A percentile compares a stretch with the other conserved stretches of the same genome.
Conservation (phyloP, 202 grass and related monocot species). For the Dendrocalamus latiflorus region DNA sequence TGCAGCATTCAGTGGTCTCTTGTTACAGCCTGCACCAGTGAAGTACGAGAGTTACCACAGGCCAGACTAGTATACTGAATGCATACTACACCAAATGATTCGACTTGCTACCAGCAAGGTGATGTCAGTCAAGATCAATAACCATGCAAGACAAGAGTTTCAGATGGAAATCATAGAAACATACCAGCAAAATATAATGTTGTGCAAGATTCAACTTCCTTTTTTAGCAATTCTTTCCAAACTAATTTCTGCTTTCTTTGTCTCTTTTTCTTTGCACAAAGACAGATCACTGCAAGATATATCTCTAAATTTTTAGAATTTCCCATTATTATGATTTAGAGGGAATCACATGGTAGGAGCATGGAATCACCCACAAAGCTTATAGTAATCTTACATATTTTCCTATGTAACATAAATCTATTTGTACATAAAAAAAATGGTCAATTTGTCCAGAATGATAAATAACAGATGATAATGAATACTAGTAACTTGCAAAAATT, state of each 20-base stretch:
- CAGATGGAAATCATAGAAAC: conserved; percentile 13
- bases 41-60: conserved; percentile 37
- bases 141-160: conserved; percentile 7
- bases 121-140: neutral
- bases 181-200: neutral
- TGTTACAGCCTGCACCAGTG: conserved; percentile 46
- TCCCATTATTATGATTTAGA: neutral
- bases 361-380: conserved; percentile 10
- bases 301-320: neutral
- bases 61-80: conserved; percentile 36
- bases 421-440: no score
- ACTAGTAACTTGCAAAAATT: no score
- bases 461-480: no score
- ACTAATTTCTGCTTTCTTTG: neutral
- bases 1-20: conserved; percentile 45
- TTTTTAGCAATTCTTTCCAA: neutral
- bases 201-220: neutral
- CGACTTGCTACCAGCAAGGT: neutral
- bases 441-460: no score
- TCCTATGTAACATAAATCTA: no score
- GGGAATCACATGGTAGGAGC: neutral
- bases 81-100: conserved; percentile 24
- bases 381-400: no score
- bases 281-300: neutral
- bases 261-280: conserved; percentile 2